A percentile compares a stretch with the other conserved stretches of the same genome.
Conservation (phyloP, 2,329 filamentous ascomycete species). For the Sclerotiophoma versabilis region DNA sequence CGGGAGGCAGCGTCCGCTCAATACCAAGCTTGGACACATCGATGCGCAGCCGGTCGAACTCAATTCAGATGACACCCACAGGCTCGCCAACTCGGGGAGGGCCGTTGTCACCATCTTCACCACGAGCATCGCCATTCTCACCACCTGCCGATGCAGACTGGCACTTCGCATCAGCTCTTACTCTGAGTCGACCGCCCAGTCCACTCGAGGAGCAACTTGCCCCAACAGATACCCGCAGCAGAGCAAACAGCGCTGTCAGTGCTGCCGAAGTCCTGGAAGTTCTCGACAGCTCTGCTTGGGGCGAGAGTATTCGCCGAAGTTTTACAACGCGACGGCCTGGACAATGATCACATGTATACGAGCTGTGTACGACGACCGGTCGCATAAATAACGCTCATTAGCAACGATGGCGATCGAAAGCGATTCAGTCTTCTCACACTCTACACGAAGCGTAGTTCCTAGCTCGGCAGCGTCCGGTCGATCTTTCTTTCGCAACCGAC, state of each 20-base stretch:
- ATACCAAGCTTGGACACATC: slow-evolving; percentile 39
- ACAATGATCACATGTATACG: slow-evolving; percentile 3
- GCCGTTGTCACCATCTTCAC: slow-evolving; percentile 27
- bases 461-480: slow-evolving; percentile 12
- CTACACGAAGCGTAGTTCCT: slow-evolving; percentile 10
- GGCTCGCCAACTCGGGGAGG: slow-evolving; percentile 42
- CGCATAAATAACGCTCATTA: background rate
- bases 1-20: slow-evolving; percentile 34
- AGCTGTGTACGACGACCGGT: background rate
- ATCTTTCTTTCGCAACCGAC: background rate
- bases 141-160: slow-evolving; percentile 48
- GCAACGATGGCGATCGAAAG: background rate
- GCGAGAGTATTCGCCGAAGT: slow-evolving; percentile 87
- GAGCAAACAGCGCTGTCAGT: slow-evolving; percentile 73
- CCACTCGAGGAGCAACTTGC: slow-evolving; percentile 43
- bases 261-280: slow-evolving; percentile 82
- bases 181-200: slow-evolving; percentile 49
- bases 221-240: slow-evolving; percentile 58
- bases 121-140: slow-evolving; percentile 40
- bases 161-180: slow-evolving; percentile 56
- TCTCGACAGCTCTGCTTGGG: slow-evolving; percentile 89
- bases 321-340: slow-evolving; percentile 69
- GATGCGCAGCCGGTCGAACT: slow-evolving; percentile 46
- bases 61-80: slow-evolving; percentile 49
- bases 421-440: background rate